Percentiles rank a stretch among this genome's conserved stretches.
phyloP scores from a whole-genome alignment of 352 stramenopile genomes.

The Phytopythium ostracodes region DNA sequence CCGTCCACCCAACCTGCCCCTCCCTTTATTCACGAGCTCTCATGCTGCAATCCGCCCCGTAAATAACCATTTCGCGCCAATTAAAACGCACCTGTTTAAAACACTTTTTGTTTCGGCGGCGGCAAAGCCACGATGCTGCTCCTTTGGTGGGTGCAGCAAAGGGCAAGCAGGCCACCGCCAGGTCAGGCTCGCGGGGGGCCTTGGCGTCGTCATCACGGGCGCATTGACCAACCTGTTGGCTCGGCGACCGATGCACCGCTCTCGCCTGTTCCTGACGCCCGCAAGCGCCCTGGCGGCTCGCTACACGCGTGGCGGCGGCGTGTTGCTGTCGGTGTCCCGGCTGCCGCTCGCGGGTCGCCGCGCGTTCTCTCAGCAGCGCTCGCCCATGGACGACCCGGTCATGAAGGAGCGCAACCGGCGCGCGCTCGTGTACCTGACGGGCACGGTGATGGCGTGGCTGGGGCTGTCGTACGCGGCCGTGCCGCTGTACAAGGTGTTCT shows the following conservation, averaged over 20 bases:
- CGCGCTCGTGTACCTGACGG: slow-evolving; percentile 91
- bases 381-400: slow-evolving; percentile 32
- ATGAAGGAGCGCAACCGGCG: slow-evolving; percentile 89
- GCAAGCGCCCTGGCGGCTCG: slow-evolving; percentile 14
- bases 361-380: slow-evolving; percentile 44
- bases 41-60: neutral
- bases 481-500: slow-evolving; percentile 99
- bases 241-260: slow-evolving; percentile 21
- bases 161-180: neutral
- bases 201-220: neutral
- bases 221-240: neutral
- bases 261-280: slow-evolving; percentile 15
- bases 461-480: slow-evolving; percentile 97
- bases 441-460: slow-evolving; percentile 92
- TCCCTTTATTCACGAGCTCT: neutral
- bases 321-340: slow-evolving; percentile 7
- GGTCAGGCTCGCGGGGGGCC: neutral
- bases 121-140: neutral
- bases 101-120: neutral
- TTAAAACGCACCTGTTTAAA: neutral
- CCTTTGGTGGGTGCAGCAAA: neutral
- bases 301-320: slow-evolving; percentile 8
- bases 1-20: too few species aligned
- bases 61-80: neutral
- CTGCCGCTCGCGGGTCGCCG: slow-evolving; percentile 13